Evolutionary conservation across 2,329 filamentous ascomycete species (phyloP), one percentile per base, ranked within the genome.

Genomic region (Cladosporium sp.): DNA sequence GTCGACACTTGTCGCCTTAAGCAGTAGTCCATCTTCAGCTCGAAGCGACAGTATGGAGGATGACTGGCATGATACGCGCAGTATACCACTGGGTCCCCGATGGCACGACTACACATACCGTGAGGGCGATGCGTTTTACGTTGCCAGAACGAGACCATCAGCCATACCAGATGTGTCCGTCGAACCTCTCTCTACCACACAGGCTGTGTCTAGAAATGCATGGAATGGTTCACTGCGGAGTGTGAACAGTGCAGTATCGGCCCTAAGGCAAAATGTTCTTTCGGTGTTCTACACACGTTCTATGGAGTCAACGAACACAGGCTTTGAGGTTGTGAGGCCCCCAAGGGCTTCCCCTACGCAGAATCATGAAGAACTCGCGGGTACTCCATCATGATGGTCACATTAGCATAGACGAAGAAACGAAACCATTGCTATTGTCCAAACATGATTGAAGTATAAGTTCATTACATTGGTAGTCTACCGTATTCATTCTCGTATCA

Each of bases 31-130:
- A 6, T 18, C 61, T 10, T 57, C 51, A 14, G 55, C 38, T n/a
- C 51, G 28, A 11, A 57, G 36, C 10, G 51, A 28, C 5, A 32
- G 34, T 21, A 15, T 28, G 4, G 36, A 57, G 18, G 61, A 57
- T 10, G 26, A 30, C 49, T 64, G 61, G 61, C 14, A 55, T n/a
- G 61, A 64, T n/a, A 64, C 61, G 26, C 32, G 18, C 21, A 64
- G 61, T 34, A 8, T 57, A 4, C 61, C 61, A 7, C 18, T 64
- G 36, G 61, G 61, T 6, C 61, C 61, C 11, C 34, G 61, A 12
- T 64, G 61, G 61, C 26, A 55, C 24, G 61, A 64, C 36, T 64
- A 64, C 36, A 64, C 61, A 11, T 64, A 57, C 24, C 61, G 61
- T 1, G 61, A 64, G 26, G 61, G 61, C 6, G 61, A 64, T 30